Evolutionary conservation across 2,329 filamentous ascomycete genomes (phyloP), one percentile per base, ranked within the genome.

Genomic region (Nothomitra cinnamomea): DNA sequence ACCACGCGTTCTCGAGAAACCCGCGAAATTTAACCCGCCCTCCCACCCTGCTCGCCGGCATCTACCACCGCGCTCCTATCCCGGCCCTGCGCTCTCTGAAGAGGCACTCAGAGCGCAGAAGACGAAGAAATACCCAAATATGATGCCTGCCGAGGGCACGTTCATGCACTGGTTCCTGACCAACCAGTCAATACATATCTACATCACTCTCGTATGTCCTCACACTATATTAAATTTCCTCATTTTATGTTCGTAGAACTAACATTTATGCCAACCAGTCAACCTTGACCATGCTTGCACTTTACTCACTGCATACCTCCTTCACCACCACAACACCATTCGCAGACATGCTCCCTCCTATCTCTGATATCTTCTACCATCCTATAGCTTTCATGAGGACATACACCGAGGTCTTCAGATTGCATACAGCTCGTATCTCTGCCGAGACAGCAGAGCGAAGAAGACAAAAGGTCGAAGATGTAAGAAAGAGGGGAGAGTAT

Each of bases 11-110:
- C 81, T 98, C 58, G 86, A 86, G 61, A 87, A 95, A 68, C 90
- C 90, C 22, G 77, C 85, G 62, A 85, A 83, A 65, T 96, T 95
- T 74, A 86, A 86, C 49, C 90, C 92, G 1, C 92, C 92, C 0
- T 96, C 90, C 0, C 92, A 96, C 66, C 83, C 85, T 12, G 72
- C 84, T 21, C 75, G 84, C 5, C 75, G 87, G 32, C 73, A 69
- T 32, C 61, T 67, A 52, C 66, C 71, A 5, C 80, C 82, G 28
- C 74, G 76, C 61, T 79, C 83, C 66, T 94, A 94, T 64, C 69
- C 71, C 0, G 88, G 87, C 38, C 85, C 87, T 17, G 69, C 78
- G 21, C 69, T 88, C 56, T 80, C 78, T 15, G 70, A 75, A 19
- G 75, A 81, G 52, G 83, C 94, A 66, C 69, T 73, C 51, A 70